phyloP scores from a whole-genome alignment of 2,329 filamentous ascomycete genomes.

The Colletotrichum ledebouriae region DNA sequence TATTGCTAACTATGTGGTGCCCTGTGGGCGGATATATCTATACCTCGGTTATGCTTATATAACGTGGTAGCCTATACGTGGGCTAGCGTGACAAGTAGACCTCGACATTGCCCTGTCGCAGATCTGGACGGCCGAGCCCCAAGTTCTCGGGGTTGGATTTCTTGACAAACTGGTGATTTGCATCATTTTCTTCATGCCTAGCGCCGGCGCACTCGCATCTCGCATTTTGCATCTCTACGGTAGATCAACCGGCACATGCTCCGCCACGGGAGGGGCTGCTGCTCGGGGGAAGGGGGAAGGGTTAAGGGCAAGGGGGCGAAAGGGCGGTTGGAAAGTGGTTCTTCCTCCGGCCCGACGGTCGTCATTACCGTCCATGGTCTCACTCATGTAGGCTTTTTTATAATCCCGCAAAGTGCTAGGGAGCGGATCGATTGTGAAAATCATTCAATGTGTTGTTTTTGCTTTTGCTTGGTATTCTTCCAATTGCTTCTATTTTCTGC shows the following conservation, averaged over 20 bases:
- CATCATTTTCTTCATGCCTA: conserved; percentile 31
- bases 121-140: conserved; percentile 31
- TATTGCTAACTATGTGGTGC: too few species aligned
- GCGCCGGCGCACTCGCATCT: not conserved
- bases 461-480: not conserved
- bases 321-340: not conserved
- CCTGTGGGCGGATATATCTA: too few species aligned
- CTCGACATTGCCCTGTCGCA: conserved; percentile 22
- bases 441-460: not conserved
- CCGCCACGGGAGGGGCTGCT: conserved; percentile 6
- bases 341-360: not conserved
- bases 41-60: too few species aligned
- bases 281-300: not conserved
- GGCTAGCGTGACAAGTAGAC: too few species aligned
- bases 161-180: conserved; percentile 23
- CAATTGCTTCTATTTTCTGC: conserved; percentile 10
- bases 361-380: conserved; percentile 22
- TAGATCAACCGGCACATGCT: conserved; percentile 21
- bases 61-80: too few species aligned
- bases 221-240: not conserved
- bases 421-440: conserved; percentile 7
- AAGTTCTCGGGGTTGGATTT: conserved; percentile 32
- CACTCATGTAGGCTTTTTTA: not conserved
- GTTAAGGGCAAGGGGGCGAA: too few species aligned
- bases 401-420: not conserved